Evolutionary conservation across 768 basidiomycete species (phyloP).

Genomic region (Naganishia randhawae): DNA sequence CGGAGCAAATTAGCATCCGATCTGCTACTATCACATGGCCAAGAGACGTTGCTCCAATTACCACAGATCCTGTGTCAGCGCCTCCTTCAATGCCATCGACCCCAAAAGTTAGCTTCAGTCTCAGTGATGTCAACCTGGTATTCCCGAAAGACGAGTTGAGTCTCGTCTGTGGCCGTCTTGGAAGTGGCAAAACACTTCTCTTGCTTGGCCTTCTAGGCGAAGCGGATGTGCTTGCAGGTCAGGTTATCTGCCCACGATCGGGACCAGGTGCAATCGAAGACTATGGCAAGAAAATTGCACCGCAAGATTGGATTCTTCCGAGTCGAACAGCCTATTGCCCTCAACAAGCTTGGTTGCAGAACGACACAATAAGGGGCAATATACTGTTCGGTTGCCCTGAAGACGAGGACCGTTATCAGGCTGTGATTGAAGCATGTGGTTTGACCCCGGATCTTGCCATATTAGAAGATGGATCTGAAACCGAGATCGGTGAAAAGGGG

Average conservation of each 20-base stretch:
- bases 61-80: slow-evolving; percentile 38
- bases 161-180: slow-evolving; percentile 82
- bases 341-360: slow-evolving; percentile 62
- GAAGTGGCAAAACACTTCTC: slow-evolving; percentile 74
- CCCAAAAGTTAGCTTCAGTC: slow-evolving; percentile 71
- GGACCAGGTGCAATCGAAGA: slow-evolving; percentile 71
- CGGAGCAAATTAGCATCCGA: slow-evolving; percentile 65
- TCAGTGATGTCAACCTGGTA: slow-evolving; percentile 70
- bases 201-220: slow-evolving; percentile 83
- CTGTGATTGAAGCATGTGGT: slow-evolving; percentile 76
- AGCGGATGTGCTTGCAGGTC: slow-evolving; percentile 76
- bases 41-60: slow-evolving; percentile 59
- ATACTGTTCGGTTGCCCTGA: slow-evolving; percentile 77
- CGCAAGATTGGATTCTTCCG: slow-evolving; percentile 70
- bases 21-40: slow-evolving; percentile 90
- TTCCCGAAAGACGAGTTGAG: slow-evolving; percentile 78
- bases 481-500: slow-evolving; percentile 54
- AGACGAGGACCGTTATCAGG: slow-evolving; percentile 67
- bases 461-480: slow-evolving; percentile 66
- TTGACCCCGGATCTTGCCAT: slow-evolving; percentile 67
- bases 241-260: slow-evolving; percentile 76
- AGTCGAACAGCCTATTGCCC: slow-evolving; percentile 85
- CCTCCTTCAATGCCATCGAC: slow-evolving; percentile 64
- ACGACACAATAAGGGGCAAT: slow-evolving; percentile 79
- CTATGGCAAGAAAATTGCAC: slow-evolving; percentile 54